Evolutionary conservation across 768 basidiomycete genomes (phyloP), one percentile per base, ranked within the genome.

Genomic region (Agaricus sinodeliciosus): DNA sequence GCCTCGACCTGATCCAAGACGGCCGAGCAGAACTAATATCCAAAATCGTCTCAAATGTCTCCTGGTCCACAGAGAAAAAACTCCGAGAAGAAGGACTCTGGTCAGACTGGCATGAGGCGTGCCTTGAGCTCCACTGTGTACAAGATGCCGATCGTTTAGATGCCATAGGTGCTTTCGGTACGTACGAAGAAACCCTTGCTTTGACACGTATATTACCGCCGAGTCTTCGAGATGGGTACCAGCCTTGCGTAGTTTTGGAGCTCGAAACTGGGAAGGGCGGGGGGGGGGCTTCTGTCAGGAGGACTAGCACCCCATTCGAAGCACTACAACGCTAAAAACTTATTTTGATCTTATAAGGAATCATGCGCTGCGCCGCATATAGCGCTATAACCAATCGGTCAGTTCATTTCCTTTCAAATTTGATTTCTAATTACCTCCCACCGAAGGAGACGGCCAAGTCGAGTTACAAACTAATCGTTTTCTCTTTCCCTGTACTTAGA

Each of bases 41-140:
- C 22, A 71, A 67, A 58, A 80, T 94, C 55, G 72, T 94, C 26
- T 84, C 90, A 28, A 85, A 84, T 56, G 84, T 93, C 3, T 91
- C 87, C 0, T 94, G 90, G 88, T 84, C 79, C 40, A 92, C 85
- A 2, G 93, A 94, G 67, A 85, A 82, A 64, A 80, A 74, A 56
- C 70, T 88, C 6, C 72, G 78, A 13, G 74, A 77, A 47, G 63
- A 67, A 2, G 82, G 80, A 0, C 55, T 69, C 48, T 80, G 86
- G 72, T 77, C 73, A 2, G 68, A 72, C 18, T 90, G 88, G 89
- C 85, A 91, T 57, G 68, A 77, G 5, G 68, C 72, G 28, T 92
- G 88, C 60, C 57, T 77, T 1, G 92, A 94, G 63, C 74, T 94
- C 27, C 87, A 89, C 63, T 91, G 79, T 54, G 86, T 89, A 0